Conservation (phyloP, 2,329 filamentous ascomycete genomes). For the Chaetoscypha palmicola region DNA sequence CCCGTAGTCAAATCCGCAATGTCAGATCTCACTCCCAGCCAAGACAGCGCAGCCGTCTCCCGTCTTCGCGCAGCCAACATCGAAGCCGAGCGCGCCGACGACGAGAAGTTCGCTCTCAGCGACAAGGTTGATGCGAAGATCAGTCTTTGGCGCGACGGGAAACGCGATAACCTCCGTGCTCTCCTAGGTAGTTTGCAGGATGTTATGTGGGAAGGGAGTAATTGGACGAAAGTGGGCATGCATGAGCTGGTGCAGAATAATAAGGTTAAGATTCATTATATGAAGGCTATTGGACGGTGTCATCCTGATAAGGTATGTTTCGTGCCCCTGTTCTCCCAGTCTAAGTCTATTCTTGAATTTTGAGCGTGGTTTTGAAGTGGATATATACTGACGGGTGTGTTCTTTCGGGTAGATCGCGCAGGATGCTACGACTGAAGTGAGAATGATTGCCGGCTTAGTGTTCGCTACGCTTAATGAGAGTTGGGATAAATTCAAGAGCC, state of each 20-base stretch:
- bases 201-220: conserved; percentile 85
- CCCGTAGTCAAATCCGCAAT: conserved; percentile 36
- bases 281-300: conserved; percentile 98
- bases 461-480: conserved; percentile 65
- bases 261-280: conserved; percentile 95
- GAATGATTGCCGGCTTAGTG: conserved; percentile 57
- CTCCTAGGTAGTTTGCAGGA: conserved; percentile 78
- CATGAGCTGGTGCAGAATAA: conserved; percentile 86
- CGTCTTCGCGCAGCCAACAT: conserved; percentile 77
- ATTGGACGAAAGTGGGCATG: conserved; percentile 96
- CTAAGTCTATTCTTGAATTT: neutral
- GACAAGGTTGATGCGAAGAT: conserved; percentile 81
- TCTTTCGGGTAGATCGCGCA: conserved; percentile 46
- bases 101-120: conserved; percentile 83
- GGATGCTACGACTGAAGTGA: conserved; percentile 57
- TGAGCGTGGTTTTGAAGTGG: no score
- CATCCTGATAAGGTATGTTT: conserved; percentile 91
- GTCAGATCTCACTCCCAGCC: conserved; percentile 31
- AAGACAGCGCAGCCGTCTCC: conserved; percentile 68
- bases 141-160: conserved; percentile 77
- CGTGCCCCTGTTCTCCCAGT: conserved; percentile 7
- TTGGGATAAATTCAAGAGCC: conserved; percentile 66
- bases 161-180: conserved; percentile 85
- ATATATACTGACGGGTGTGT: conserved; percentile 2
- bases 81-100: conserved; percentile 77